Evolutionary conservation across 306 rosid species (phyloP).

Genomic region (Vigna hirtella): DNA sequence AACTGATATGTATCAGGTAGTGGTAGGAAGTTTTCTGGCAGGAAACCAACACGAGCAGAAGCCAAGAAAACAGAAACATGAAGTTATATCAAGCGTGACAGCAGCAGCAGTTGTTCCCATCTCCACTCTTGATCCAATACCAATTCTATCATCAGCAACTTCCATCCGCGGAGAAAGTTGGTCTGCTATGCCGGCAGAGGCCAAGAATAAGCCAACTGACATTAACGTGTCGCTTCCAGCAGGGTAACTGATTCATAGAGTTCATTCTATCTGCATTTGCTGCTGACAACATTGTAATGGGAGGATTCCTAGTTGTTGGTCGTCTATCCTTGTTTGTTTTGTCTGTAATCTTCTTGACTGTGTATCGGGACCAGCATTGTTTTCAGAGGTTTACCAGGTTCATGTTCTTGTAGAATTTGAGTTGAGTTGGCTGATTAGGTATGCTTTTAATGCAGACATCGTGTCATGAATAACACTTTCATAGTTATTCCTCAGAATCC

Average conservation of each 20-base stretch:
- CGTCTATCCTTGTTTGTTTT: slow-evolving; percentile 49
- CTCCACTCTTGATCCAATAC: slow-evolving; percentile 68
- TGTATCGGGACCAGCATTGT: slow-evolving; percentile 41
- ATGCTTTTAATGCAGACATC: slow-evolving; percentile 45
- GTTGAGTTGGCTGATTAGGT: slow-evolving; percentile 54
- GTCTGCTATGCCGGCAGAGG: slow-evolving; percentile 69
- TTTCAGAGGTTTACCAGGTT: slow-evolving; percentile 37
- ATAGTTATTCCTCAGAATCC: slow-evolving; percentile 49
- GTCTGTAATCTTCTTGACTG: slow-evolving; percentile 54
- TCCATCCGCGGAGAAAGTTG: slow-evolving; percentile 76
- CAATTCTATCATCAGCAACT: slow-evolving; percentile 55
- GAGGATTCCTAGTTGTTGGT: slow-evolving; percentile 42
- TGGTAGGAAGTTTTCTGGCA: slow-evolving; percentile 92
- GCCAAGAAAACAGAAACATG: slow-evolving; percentile 79
- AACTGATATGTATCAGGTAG: slow-evolving; percentile 64
- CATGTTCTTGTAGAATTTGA: slow-evolving; percentile 45
- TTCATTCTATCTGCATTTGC: slow-evolving; percentile 37
- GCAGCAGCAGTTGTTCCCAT: slow-evolving; percentile 69
- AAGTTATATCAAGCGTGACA: slow-evolving; percentile 48
- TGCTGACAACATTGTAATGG: slow-evolving; percentile 52
- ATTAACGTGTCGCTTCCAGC: slow-evolving; percentile 72
- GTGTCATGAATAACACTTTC: slow-evolving; percentile 58
- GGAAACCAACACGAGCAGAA: slow-evolving; percentile 94
- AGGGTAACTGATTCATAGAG: slow-evolving; percentile 47
- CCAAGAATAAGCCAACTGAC: slow-evolving; percentile 70